phyloP scores from a whole-genome alignment of 768 basidiomycete genomes.

The Lentinus brumalis region DNA sequence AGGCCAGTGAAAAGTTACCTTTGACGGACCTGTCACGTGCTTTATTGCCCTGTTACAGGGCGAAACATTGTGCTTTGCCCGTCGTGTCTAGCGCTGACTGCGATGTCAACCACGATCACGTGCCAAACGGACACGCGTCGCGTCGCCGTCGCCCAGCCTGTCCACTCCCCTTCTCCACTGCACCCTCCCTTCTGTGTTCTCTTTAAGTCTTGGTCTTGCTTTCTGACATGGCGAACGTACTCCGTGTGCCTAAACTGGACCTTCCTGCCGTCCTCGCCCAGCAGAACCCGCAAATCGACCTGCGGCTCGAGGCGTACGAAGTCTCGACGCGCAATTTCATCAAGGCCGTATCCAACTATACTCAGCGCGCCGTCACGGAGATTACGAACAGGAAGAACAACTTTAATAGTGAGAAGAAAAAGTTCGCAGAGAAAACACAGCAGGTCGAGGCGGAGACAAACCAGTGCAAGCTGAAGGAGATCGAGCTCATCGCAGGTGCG shows the following conservation, averaged over 20 bases:
- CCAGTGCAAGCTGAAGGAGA: conserved; percentile 76
- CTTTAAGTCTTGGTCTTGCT: too few relatives aligned
- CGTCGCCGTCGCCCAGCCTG: too few relatives aligned
- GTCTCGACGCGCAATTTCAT: conserved; percentile 71
- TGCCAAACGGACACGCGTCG: too few relatives aligned
- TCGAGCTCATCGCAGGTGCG: conserved; percentile 77
- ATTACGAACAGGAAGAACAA: conserved; percentile 67
- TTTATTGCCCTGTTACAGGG: too few relatives aligned
- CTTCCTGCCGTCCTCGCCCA: conserved; percentile 53
- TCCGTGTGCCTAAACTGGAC: conserved; percentile 55
- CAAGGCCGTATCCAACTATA: conserved; percentile 71
- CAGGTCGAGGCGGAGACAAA: conserved; percentile 70
- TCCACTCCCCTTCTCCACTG: too few relatives aligned
- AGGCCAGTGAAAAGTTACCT: too few relatives aligned
- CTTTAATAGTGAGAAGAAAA: conserved; percentile 65
- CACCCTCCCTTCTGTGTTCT: too few relatives aligned
- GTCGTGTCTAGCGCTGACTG: too few relatives aligned
- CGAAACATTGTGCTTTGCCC: too few relatives aligned
- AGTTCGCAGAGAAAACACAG: conserved; percentile 58
- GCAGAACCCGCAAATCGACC: conserved; percentile 66
- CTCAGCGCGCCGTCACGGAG: conserved; percentile 66
- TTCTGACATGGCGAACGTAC: conserved; percentile 22
- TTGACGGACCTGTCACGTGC: too few relatives aligned
- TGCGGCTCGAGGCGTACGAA: conserved; percentile 62
- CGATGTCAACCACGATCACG: too few relatives aligned